phyloP scores from a whole-genome alignment of 352 stramenopile genomes.

The Elongisporangium anandrum region DNA sequence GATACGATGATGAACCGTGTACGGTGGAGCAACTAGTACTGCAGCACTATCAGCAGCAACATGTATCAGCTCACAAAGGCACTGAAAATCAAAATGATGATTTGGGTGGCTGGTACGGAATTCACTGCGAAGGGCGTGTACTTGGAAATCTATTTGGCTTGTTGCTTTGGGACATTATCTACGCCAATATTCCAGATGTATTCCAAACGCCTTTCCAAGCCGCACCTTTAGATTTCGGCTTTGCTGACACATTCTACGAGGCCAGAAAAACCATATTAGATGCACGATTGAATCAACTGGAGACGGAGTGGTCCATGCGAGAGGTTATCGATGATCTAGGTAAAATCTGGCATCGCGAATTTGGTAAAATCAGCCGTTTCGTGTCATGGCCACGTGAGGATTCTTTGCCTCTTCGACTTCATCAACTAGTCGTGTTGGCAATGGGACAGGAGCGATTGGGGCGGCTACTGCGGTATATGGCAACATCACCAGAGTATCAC shows the following conservation, averaged over 20 bases:
- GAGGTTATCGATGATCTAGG: constrained; percentile 38
- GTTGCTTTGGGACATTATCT: constrained; percentile 88
- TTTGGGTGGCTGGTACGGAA: constrained; percentile 68
- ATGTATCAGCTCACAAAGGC: constrained; percentile 8
- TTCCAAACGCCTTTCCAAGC: constrained; percentile 86
- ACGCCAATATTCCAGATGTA: constrained; percentile 68
- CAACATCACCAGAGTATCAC: constrained; percentile 63
- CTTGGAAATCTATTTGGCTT: constrained; percentile 78
- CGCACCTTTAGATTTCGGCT: constrained; percentile 67
- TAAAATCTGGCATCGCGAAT: constrained; percentile 31
- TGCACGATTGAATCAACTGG: constrained; percentile 30
- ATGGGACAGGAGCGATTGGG: constrained; percentile 37
- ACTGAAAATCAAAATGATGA: not conserved
- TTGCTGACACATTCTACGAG: constrained; percentile 46
- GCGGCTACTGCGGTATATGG: constrained; percentile 57
- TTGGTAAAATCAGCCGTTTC: constrained; percentile 59
- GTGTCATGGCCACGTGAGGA: constrained; percentile 43
- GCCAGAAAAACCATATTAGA: constrained; percentile 42
- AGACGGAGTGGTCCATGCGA: constrained; percentile 28
- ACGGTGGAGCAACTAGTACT: constrained; percentile 83
- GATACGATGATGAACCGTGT: constrained; percentile 82
- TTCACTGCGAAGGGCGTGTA: constrained; percentile 80
- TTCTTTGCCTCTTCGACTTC: constrained; percentile 32
- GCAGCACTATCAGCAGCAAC: constrained; percentile 57
- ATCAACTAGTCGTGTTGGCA: constrained; percentile 45